phyloP scores from a whole-genome alignment of 768 basidiomycete genomes.

The Suillus tomentosus region DNA sequence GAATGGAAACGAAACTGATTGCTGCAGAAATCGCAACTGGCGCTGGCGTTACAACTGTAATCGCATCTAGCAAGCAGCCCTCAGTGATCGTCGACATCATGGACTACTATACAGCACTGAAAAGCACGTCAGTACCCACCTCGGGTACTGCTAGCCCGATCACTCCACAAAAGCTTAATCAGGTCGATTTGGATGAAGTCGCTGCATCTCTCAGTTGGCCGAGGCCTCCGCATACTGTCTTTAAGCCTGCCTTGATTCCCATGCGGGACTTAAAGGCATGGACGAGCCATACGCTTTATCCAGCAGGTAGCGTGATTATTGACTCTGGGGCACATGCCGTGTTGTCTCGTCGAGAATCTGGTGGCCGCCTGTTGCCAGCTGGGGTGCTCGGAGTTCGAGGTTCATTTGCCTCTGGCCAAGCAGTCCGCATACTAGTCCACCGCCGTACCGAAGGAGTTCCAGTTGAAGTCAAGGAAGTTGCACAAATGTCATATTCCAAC shows the following conservation, averaged over 20 bases:
- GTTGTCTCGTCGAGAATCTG: constrained; percentile 81
- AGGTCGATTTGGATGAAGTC: constrained; percentile 28
- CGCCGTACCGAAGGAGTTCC: constrained; percentile 30
- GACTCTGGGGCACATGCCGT: constrained; percentile 89
- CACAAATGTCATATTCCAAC: constrained; percentile 42
- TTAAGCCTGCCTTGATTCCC: constrained; percentile 71
- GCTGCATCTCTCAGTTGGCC: constrained; percentile 24
- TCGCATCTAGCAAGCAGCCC: constrained; percentile 82
- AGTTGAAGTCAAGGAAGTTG: constrained; percentile 29
- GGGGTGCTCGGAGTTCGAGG: constrained; percentile 89
- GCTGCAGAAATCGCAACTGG: constrained; percentile 97
- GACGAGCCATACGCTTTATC: constrained; percentile 93
- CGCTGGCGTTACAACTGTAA: constrained; percentile 91
- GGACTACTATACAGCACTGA: constrained; percentile 62
- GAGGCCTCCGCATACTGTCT: constrained; percentile 87
- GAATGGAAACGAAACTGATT: constrained; percentile 99
- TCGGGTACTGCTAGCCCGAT: constrained; percentile 30
- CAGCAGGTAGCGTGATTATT: constrained; percentile 86
- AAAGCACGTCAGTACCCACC: constrained; percentile 39
- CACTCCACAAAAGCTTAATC: constrained; percentile 20
- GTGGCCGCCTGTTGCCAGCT: constrained; percentile 88
- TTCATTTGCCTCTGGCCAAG: constrained; percentile 91
- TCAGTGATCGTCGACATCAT: constrained; percentile 79
- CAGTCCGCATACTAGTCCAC: constrained; percentile 78
- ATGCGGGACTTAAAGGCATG: constrained; percentile 89